Percentiles rank a stretch among this genome's conserved stretches.
Evolutionary conservation across 2,329 filamentous ascomycete species (phyloP).

Genomic region (Thermochaetoides dissita): DNA sequence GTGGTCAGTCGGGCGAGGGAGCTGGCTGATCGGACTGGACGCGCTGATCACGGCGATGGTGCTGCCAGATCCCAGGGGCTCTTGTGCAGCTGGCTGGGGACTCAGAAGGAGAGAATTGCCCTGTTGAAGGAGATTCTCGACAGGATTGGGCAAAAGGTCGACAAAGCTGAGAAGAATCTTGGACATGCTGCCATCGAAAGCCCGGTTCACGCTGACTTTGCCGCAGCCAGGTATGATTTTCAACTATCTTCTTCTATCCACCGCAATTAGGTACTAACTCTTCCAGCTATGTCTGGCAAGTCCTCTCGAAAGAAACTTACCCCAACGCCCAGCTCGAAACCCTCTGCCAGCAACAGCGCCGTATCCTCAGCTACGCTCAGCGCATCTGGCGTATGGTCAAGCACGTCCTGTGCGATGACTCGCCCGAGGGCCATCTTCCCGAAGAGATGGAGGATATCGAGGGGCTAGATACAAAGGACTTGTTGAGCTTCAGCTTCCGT

Average conservation of each 20-base stretch:
- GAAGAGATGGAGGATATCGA: conserved; percentile 61
- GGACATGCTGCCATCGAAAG: conserved; percentile 50
- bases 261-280: conserved; percentile 1
- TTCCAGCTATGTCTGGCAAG: conserved; percentile 38
- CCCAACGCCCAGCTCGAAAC: conserved; percentile 22
- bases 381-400: conserved; percentile 67
- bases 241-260: too few species aligned
- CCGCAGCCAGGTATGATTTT: conserved; percentile 42
- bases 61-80: conserved; percentile 65
- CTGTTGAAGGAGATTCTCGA: conserved; percentile 45
- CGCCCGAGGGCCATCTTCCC: conserved; percentile 75
- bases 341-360: conserved; percentile 32
- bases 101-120: conserved; percentile 26
- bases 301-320: conserved; percentile 29
- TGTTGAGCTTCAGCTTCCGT: conserved; percentile 88
- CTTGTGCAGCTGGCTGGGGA: conserved; percentile 43
- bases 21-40: conserved; percentile 54
- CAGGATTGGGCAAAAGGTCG: conserved; percentile 51
- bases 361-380: conserved; percentile 46
- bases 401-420: conserved; percentile 77
- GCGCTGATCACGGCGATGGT: conserved; percentile 86
- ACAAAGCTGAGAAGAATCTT: conserved; percentile 49
- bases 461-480: conserved; percentile 69
- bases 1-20: conserved; percentile 31
- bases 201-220: conserved; percentile 57